Evolutionary conservation across 1,284 basidiomycete species (phyloP), one percentile per base, ranked within the genome.

Genomic region (Ceratobasidium sp.): DNA sequence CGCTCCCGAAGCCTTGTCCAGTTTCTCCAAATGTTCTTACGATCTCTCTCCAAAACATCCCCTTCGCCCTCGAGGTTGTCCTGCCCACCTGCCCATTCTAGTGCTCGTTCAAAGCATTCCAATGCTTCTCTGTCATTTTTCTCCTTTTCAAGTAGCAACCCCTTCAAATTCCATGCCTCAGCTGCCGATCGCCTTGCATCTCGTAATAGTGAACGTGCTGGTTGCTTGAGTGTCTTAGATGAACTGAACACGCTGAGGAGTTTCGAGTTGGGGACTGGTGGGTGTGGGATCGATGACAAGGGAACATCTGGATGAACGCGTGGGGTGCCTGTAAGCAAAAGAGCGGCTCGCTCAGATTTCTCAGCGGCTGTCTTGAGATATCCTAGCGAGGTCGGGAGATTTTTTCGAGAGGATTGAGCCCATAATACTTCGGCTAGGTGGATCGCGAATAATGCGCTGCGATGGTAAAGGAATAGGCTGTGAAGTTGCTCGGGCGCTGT

Each of bases 401-500:
- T 81, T 46, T 83, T 53, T 22, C 63, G 51, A 53, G 71, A 61
- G 34, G 63, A 74, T 65, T 74, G 53, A 6, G 89, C 91, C 78
- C 91, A 87, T 5, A 87, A 81, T 8, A 95, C 91, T 79, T 93
- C 91, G 0, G 92, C 92, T 16, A 88, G 86, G 79, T 95, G 92
- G 22, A 93, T 85, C 2, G 88, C 88, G 58, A 95, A 82, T 2
- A 95, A 82, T 4, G 93, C 88, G 4, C 88, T 86, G 29, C 92
- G 90, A 74, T 94, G 91, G 46, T 90, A 85, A 48, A 93, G 81
- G 81, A 89, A 93, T 8, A 92, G 81, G 0, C 84, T 81, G 79
- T 95, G 92, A 46, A 93, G 83, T 11, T 85, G 83, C 76, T 90
- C 86, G 13, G 89, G 85, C n/a, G 87, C 83, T 31, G 88, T 84